Base-by-base conservation (phyloP, 257 asterid species). In the Plantago elongata region DNA sequence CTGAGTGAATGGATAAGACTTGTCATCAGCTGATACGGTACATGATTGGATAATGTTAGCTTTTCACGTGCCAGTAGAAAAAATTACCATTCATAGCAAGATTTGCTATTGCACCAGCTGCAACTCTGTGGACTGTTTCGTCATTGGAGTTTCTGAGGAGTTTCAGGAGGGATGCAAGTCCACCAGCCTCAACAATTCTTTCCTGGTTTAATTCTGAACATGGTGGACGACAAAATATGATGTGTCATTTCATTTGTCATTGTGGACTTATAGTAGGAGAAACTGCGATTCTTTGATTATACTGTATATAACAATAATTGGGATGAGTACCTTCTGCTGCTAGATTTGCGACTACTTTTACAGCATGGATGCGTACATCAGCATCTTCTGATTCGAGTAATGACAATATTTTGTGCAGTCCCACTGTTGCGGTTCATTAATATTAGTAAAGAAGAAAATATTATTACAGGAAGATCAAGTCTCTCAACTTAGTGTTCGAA, bases 91-190 rank as follows among this genome's bases (percentile, higher is more conserved):
- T 89, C 97, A 89, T 86, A 38, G 95, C 97, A 62, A 89, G 97
- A 75, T 89, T 89, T 64, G 97, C 97, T 49, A 89, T 74, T 77
- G 97, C 97, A 55, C 95, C 97, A 61, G 97, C 95, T 14, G 95
- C 97, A 72, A 86, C 94, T 72, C 94, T 75, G 69, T 80, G 94
- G 66, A 89, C 75, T 51, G 80, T 81, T 81, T 89, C 97, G 51
- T 86, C 89, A 17, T 73, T 74, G 57, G 89, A 86, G 75, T 70
- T 76, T 70, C 77, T 79, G 45, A 89, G 84, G 69, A 89, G 83
- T 61, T 73, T 77, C 70, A 89, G 84, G 78, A 89, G 77, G 50
- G 91, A 86, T 45, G 85, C 74, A 56, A 86, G 94, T 42, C 97
- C 95, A 57, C 97, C 97, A 67, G 91, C 94, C 68, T 82, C 78